Percentiles rank a stretch among this genome's conserved stretches.
phyloP scores from a whole-genome alignment of 805 yeast genomes.

The Schwanniomyces vanrijiae region DNA sequence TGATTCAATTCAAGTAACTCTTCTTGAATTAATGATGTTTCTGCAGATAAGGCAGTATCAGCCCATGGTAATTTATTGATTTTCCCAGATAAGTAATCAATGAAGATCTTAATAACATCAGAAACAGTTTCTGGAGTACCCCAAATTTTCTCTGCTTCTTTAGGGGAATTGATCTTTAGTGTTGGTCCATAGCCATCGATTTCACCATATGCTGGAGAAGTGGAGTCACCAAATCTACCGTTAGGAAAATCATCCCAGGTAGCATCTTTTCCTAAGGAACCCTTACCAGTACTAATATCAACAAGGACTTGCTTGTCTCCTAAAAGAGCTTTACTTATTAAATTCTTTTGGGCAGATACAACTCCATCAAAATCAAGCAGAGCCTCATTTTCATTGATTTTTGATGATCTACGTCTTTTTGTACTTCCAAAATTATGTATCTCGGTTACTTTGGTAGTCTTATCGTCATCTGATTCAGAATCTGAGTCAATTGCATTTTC shows the following conservation, averaged over 20 bases:
- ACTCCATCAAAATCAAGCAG: slow-evolving; percentile 9
- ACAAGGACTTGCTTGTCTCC: slow-evolving; percentile 55
- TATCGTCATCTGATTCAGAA: slow-evolving; percentile 34
- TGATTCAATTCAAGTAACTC: slow-evolving; percentile 78
- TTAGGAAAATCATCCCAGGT: slow-evolving; percentile 98
- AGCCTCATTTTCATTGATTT: slow-evolving; percentile 40
- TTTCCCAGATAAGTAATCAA: slow-evolving; percentile 70
- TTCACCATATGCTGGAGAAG: slow-evolving; percentile 97
- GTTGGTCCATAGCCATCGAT: slow-evolving; percentile 97
- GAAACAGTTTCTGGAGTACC: slow-evolving; percentile 63
- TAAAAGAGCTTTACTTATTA: slow-evolving; percentile 25
- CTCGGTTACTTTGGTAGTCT: slow-evolving; percentile 11
- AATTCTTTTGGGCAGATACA: slow-evolving; percentile 15
- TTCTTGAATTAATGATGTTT: slow-evolving; percentile 90
- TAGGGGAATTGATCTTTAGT: slow-evolving; percentile 65
- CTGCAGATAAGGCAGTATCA: slow-evolving; percentile 81
- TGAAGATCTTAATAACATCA: slow-evolving; percentile 69
- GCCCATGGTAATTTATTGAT: slow-evolving; percentile 89
- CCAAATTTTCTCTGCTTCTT: slow-evolving; percentile 73
- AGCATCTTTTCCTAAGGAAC: slow-evolving; percentile 82
- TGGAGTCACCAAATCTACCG: slow-evolving; percentile 92
- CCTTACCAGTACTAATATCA: slow-evolving; percentile 82
- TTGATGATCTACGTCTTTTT: slow-evolving; percentile 36
- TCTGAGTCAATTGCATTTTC: slow-evolving; percentile 43
- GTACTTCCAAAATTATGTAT: not conserved